Conservation (phyloP, 768 basidiomycete species). For the Xerocomus brunneocitrinus region DNA sequence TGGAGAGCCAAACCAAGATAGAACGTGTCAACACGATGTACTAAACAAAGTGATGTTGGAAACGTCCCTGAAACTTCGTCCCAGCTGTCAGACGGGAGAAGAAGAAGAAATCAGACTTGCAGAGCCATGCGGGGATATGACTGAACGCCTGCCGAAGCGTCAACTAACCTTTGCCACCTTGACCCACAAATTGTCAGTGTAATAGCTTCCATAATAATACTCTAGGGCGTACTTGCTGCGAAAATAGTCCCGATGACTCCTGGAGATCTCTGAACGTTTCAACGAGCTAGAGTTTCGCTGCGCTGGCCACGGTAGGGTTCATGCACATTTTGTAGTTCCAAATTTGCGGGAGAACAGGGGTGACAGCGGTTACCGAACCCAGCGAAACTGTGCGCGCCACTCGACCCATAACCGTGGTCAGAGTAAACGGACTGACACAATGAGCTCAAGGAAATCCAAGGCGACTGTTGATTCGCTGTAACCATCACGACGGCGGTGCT, state of each 20-base stretch:
- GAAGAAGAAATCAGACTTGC: conserved; percentile 17
- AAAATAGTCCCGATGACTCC: conserved; percentile 7
- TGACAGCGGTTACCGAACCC: background rate
- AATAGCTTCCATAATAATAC: conserved; percentile 26
- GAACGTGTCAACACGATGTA: conserved; percentile 20
- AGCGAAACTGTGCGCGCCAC: background rate
- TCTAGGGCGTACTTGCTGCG: conserved; percentile 15
- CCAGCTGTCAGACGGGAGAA: conserved; percentile 20
- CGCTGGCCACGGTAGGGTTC: conserved; percentile 1
- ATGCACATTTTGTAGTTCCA: background rate
- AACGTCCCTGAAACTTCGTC: conserved; percentile 21
- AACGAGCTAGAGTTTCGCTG: conserved; percentile 1
- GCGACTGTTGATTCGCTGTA: conserved; percentile 18
- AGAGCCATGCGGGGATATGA: conserved; percentile 20
- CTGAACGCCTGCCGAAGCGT: conserved; percentile 10
- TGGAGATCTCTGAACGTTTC: conserved; percentile 10
- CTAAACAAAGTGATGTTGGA: conserved; percentile 18
- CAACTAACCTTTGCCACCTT: conserved; percentile 12
- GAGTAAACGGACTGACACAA: background rate
- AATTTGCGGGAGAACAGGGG: background rate
- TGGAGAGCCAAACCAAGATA: conserved; percentile 18
- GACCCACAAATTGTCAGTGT: conserved; percentile 7
- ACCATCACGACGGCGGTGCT: conserved; percentile 26
- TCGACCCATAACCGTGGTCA: conserved; percentile 1
- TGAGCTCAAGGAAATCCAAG: conserved; percentile 3